Base-by-base conservation (phyloP, 306 rosid genomes). In the Quercus cerris region DNA sequence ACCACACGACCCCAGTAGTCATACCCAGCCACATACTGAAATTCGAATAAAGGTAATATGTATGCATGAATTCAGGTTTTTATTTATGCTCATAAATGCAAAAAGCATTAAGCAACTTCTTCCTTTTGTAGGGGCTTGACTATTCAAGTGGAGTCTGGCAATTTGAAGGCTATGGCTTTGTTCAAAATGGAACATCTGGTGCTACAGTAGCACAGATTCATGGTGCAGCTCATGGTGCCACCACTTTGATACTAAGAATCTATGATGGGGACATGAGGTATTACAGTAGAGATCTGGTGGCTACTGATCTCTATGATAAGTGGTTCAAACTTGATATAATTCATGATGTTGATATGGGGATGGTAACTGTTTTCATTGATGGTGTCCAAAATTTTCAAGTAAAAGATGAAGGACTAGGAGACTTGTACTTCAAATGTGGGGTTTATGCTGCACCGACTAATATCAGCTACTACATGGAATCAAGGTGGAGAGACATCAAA, bases 161-260 rank as follows among this genome's bases (percentile, higher is more conserved):
- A 82, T 86, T 86, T 81, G 92, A 88, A 84, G 92, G 92, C 0
- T 75, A 84, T 75, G 82, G 77, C 1, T 88, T 44, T 77, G 87
- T 84, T 5, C 92, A 90, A 67, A 75, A 82, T 35, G 85, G 84
- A 56, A 88, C 88, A 64, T 88, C 87, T 0, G 87, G 88, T 52
- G 90, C 81, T 22, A 86, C 87, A 22, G 12, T 86, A 14, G 84
- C 84, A 52, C 90, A 88, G 63, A 78, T 88, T 35, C 85, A 78
- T 72, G 90, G 92, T 20, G 86, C 88, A 27, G 69, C 83, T 1
- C 35, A 75, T 0, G 84, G 87, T 56, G 63, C 76, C 1, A 86
- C 92, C 4, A 82, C 88, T 1, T 0, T 82, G 14, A 49, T 77
- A 20, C 81, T 84, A 18, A 80, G 88, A 78, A 82, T 88, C 58